Percentiles rank a stretch among this genome's conserved stretches.
Evolutionary conservation across 768 basidiomycete species (phyloP).

Genomic region (Paxillus ammoniavirescens): DNA sequence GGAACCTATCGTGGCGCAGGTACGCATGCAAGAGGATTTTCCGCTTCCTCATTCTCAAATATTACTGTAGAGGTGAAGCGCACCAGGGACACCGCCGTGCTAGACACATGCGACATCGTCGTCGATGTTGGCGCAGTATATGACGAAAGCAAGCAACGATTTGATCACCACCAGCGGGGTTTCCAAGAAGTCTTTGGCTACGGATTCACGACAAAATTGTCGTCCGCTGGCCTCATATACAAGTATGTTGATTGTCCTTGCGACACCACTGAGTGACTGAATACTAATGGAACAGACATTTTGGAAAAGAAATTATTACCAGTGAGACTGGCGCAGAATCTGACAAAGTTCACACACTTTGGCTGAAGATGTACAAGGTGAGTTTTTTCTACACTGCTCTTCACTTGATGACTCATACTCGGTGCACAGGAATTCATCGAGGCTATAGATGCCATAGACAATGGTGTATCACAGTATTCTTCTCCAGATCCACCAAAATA

Average conservation of each 20-base stretch:
- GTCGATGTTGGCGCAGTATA: conserved; percentile 96
- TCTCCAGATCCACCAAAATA: conserved; percentile 67
- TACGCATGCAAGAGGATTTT: conserved; percentile 28
- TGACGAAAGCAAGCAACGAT: conserved; percentile 72
- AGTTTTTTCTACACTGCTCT: not conserved
- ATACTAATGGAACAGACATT: conserved; percentile 61
- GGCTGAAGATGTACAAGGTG: conserved; percentile 89
- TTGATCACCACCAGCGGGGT: conserved; percentile 96
- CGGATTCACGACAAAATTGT: conserved; percentile 86
- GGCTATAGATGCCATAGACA: conserved; percentile 92
- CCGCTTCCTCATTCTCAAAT: conserved; percentile 2
- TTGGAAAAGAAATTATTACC: conserved; percentile 83
- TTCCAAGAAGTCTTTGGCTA: conserved; percentile 89
- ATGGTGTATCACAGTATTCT: conserved; percentile 84
- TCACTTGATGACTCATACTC: conserved; percentile 4
- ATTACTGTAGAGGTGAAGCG: conserved; percentile 56
- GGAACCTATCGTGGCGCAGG: conserved; percentile 73
- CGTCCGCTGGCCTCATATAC: conserved; percentile 91
- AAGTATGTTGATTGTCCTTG: conserved; percentile 55
- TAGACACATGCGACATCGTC: conserved; percentile 87
- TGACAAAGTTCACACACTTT: conserved; percentile 68
- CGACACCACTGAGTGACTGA: conserved; percentile 2
- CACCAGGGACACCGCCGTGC: conserved; percentile 64
- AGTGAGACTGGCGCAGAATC: conserved; percentile 47
- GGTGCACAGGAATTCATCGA: conserved; percentile 81